phyloP scores from a whole-genome alignment of 2,329 filamentous ascomycete genomes.

The Botrytis tulipae region DNA sequence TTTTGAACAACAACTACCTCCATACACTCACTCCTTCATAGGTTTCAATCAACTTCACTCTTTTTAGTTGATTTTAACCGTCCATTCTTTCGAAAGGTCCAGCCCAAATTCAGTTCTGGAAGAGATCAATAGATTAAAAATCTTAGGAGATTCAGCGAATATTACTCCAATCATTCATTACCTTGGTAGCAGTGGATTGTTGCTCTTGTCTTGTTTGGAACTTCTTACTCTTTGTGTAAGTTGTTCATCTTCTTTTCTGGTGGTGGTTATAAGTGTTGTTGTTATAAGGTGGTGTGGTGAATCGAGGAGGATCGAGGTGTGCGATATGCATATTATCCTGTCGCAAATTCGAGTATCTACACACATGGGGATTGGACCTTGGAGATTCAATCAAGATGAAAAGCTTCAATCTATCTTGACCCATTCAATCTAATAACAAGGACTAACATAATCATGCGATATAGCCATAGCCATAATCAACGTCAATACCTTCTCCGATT shows the following conservation, averaged over 20 bases:
- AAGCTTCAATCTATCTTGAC: not conserved
- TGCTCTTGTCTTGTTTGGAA: slow-evolving; percentile 19
- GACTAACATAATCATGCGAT: not conserved
- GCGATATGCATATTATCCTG: not conserved
- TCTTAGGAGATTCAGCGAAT: slow-evolving; percentile 13
- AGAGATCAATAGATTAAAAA: not conserved
- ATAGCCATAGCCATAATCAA: slow-evolving; percentile 8
- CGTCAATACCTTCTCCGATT: slow-evolving; percentile 9
- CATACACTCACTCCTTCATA: slow-evolving; percentile 18
- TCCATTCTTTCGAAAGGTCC: slow-evolving; percentile 39
- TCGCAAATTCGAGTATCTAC: not conserved
- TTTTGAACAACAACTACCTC: slow-evolving; percentile 27
- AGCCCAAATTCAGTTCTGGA: slow-evolving; percentile 4
- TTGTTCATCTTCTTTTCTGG: slow-evolving; percentile 8
- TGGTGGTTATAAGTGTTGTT: not conserved
- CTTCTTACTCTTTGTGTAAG: slow-evolving; percentile 32
- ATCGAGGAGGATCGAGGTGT: not conserved
- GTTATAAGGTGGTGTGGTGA: not conserved
- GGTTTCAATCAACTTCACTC: slow-evolving; percentile 44
- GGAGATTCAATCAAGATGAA: not conserved
- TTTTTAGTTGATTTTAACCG: slow-evolving; percentile 42
- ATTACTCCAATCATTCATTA: slow-evolving; percentile 16
- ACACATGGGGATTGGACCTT: not conserved
- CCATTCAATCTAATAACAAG: not conserved
- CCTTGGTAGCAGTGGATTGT: slow-evolving; percentile 1